Conservation (phyloP, 2,329 filamentous ascomycete genomes). For the Fusarium siculi region DNA sequence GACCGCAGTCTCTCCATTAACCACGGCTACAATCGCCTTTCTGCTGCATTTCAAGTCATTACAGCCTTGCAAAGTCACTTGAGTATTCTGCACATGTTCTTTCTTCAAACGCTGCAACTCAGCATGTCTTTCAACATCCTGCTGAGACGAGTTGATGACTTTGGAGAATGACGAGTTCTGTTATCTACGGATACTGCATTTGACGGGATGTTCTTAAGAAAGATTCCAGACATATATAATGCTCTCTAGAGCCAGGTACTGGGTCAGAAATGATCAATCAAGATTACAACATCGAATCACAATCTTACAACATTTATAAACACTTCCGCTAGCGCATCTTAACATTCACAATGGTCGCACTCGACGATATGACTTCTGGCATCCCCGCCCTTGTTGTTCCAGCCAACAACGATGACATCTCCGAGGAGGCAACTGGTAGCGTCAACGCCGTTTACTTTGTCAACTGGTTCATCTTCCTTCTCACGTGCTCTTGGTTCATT, state of each 20-base stretch:
- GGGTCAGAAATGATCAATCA: no score
- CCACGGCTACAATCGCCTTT: background rate
- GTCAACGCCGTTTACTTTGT: constrained; percentile 30
- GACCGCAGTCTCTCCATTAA: background rate
- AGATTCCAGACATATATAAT: background rate
- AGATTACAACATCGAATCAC: background rate
- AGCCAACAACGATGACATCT: background rate
- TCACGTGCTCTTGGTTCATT: rapidly evolving
- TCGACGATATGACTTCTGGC: constrained; percentile 15
- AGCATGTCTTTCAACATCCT: background rate
- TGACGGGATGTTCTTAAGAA: no score
- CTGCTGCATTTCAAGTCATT: background rate
- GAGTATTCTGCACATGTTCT: constrained; percentile 10
- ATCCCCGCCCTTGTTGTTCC: constrained; percentile 16
- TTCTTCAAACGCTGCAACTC: background rate
- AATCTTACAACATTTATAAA: background rate
- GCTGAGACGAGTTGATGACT: constrained; percentile 12
- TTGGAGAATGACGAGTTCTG: background rate
- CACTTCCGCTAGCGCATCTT: background rate
- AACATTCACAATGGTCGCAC: constrained; percentile 10
- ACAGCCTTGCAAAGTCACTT: background rate
- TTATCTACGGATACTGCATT: background rate
- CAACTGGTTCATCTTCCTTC: constrained; percentile 19
- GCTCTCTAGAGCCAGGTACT: background rate
- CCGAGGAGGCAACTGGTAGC: background rate